A percentile compares a stretch with the other conserved stretches of the same genome.
Evolutionary conservation across 2,329 filamentous ascomycete species (phyloP).

Genomic region (Clonostachys sp.): DNA sequence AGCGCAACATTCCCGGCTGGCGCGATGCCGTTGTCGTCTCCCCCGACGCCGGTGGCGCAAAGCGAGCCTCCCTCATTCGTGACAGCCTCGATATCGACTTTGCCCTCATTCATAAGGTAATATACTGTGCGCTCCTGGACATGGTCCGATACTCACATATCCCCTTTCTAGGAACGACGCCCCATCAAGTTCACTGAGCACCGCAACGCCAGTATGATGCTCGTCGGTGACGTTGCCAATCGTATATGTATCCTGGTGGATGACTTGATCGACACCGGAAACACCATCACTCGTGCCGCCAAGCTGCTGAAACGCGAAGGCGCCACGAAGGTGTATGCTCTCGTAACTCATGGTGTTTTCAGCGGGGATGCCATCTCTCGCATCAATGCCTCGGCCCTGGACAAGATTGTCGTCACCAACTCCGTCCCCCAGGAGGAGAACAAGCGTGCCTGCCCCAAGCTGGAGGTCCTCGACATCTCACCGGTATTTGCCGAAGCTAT

Average conservation of each 20-base stretch:
- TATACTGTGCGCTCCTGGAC: too few relatives aligned
- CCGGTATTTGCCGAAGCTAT: conserved; percentile 94
- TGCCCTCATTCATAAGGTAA: conserved; percentile 92
- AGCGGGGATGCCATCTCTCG: conserved; percentile 92
- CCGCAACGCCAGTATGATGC: conserved; percentile 92
- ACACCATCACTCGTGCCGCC: conserved; percentile 93
- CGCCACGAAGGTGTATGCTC: conserved; percentile 83
- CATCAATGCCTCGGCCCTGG: conserved; percentile 87
- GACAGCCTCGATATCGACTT: conserved; percentile 93
- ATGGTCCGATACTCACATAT: conserved; percentile 14
- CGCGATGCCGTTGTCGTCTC: conserved; percentile 89
- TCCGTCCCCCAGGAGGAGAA: conserved; percentile 88
- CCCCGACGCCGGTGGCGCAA: conserved; percentile 93
- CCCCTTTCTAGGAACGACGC: conserved; percentile 65
- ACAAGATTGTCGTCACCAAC: conserved; percentile 94
- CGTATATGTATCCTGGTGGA: conserved; percentile 88
- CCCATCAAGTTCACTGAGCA: conserved; percentile 84
- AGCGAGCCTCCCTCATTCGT: conserved; percentile 91
- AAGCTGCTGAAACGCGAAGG: conserved; percentile 97
- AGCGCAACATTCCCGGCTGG: conserved; percentile 79
- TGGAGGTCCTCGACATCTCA: conserved; percentile 86
- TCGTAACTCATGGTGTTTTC: conserved; percentile 92
- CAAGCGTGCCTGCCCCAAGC: conserved; percentile 71
- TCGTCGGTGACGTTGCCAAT: conserved; percentile 80
- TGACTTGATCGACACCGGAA: conserved; percentile 91